phyloP scores from a whole-genome alignment of 192 early-diverging fungal genomes.

The Coemansia sp. region DNA sequence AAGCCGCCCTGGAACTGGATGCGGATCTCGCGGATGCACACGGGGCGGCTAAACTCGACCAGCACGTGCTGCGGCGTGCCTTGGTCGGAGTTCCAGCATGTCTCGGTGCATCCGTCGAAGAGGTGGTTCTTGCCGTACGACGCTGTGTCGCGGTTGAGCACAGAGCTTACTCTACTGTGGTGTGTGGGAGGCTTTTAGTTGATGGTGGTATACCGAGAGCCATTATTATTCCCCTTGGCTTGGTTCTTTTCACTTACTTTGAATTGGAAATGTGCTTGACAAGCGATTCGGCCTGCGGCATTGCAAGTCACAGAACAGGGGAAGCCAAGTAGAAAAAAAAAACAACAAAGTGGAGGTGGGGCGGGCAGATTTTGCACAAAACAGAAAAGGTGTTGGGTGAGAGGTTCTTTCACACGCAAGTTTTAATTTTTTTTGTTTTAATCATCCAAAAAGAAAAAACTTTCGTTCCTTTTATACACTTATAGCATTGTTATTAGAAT shows the following conservation, averaged over 20 bases:
- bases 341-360: too few relatives aligned
- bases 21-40: slow-evolving; percentile 36
- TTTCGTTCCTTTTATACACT: neutral
- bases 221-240: too few relatives aligned
- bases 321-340: slow-evolving; percentile 7
- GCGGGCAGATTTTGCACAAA: too few relatives aligned
- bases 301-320: neutral
- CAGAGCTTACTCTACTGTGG: slow-evolving; percentile 77
- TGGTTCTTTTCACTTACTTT: slow-evolving; percentile 11
- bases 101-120: slow-evolving; percentile 75
- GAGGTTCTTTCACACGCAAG: too few relatives aligned
- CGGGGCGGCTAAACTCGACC: slow-evolving; percentile 63
- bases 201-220: too few relatives aligned
- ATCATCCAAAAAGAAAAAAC: too few relatives aligned
- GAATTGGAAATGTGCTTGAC: slow-evolving; percentile 17
- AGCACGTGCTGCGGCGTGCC: slow-evolving; percentile 74
- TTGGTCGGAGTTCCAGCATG: slow-evolving; percentile 95
- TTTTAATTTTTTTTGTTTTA: too few relatives aligned
- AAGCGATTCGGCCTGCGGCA: slow-evolving; percentile 6
- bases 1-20: slow-evolving; percentile 90
- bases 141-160: slow-evolving; percentile 73
- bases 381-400: too few relatives aligned
- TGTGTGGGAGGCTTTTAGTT: neutral
- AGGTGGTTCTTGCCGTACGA: slow-evolving; percentile 81
- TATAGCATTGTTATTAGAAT: slow-evolving; percentile 1